These are phyloP conservation scores for Prunus persica DNA, from an alignment of 306 rosid species.

Conservation along the genomic window DNA sequence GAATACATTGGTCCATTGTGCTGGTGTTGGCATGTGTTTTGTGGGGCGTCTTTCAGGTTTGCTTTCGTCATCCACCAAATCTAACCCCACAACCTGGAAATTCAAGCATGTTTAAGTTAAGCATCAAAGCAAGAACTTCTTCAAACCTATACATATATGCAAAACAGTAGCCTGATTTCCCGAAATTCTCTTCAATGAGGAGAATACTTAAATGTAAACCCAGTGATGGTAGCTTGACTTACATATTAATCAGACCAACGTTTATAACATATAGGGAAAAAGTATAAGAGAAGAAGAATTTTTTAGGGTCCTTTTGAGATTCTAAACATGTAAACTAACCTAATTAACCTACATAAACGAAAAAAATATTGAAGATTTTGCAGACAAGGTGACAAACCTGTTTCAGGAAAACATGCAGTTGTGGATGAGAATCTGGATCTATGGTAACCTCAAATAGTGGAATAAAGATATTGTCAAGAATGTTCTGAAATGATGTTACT, in stretches of 20 bases:
- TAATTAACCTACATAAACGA: no score
- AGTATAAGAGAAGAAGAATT: neutral
- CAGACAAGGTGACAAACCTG: slow-evolving; percentile 48
- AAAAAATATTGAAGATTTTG: slow-evolving; percentile 6
- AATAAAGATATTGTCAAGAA: slow-evolving; percentile 93
- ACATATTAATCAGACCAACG: neutral
- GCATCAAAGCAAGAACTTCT: neutral
- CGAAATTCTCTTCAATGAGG: neutral
- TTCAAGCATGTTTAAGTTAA: slow-evolving; percentile 7
- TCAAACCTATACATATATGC: neutral
- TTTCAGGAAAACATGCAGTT: slow-evolving; percentile 89
- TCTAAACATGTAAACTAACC: neutral
- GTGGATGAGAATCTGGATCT: slow-evolving; percentile 98
- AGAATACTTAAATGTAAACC: neutral
- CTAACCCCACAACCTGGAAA: slow-evolving; percentile 87
- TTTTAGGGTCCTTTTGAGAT: neutral
- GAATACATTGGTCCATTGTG: slow-evolving; percentile 92
- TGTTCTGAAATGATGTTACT: slow-evolving; percentile 92
- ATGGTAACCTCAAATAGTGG: slow-evolving; percentile 95
- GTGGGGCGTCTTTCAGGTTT: slow-evolving; percentile 99
- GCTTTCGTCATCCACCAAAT: slow-evolving; percentile 95
- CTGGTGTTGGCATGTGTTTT: slow-evolving; percentile 98
- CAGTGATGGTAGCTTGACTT: neutral
- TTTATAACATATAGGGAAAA: neutral
- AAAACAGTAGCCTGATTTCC: neutral